Evolutionary conservation across 2,329 filamentous ascomycete genomes (phyloP).

Genomic region (Aspergillus fischeri): DNA sequence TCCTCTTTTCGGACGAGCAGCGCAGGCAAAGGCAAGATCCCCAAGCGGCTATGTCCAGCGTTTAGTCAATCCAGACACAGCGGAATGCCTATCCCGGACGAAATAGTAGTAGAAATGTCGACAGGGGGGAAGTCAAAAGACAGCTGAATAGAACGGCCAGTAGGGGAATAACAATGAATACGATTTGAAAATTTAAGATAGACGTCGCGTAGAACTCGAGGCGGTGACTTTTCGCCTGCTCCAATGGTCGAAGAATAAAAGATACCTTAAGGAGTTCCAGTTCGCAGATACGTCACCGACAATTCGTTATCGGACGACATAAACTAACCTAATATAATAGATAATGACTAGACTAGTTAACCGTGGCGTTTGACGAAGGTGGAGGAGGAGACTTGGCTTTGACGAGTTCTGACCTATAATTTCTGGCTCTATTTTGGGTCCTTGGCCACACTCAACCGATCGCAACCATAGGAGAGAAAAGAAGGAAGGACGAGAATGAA

Average conservation of each 20-base stretch:
- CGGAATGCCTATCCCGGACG: not conserved
- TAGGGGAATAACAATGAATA: not conserved
- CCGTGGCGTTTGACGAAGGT: not conserved
- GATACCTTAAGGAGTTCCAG: not conserved
- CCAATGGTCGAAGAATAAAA: not conserved
- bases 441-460: not conserved
- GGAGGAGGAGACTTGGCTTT: not conserved
- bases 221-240: conserved; percentile 18
- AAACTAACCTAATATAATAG: not conserved
- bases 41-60: not conserved
- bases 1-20: not conserved
- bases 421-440: not conserved
- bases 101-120: not conserved
- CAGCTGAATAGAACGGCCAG: not conserved
- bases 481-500: not conserved
- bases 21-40: not conserved
- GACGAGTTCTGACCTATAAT: not conserved
- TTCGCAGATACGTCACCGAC: not conserved
- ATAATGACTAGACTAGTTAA: not conserved
- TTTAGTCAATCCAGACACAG: not conserved
- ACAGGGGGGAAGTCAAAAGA: not conserved
- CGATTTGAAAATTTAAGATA: conserved; percentile 1
- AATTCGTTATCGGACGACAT: not conserved
- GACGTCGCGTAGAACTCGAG: conserved; percentile 10
- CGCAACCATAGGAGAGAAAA: not conserved